A percentile compares a stretch with the other conserved stretches of the same genome.
Evolutionary conservation across 345 rosid species (phyloP).

Genomic region (Cochlearia excelsa): DNA sequence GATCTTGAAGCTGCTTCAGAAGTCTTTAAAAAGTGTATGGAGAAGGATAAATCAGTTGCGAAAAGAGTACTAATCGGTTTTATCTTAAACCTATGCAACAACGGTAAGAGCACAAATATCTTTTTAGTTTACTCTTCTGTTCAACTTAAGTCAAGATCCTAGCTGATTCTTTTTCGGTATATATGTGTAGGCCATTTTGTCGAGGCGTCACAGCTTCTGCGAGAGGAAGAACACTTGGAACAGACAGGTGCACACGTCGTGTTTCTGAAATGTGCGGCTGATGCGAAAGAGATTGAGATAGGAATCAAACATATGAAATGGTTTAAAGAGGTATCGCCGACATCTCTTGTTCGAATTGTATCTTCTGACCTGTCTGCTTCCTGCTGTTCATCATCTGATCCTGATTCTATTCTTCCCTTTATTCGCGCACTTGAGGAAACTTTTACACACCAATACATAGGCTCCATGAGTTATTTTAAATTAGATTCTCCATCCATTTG

Average conservation of each 20-base stretch:
- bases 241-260: conserved; percentile 49
- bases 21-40: conserved; percentile 48
- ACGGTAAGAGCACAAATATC: conserved; percentile 38
- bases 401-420: conserved; percentile 41
- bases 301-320: conserved; percentile 52
- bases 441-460: too few relatives aligned
- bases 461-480: too few relatives aligned
- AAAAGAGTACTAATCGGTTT: conserved; percentile 41
- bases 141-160: conserved; percentile 10
- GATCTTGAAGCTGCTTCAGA: conserved; percentile 54
- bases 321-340: conserved; percentile 45
- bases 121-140: conserved; percentile 1
- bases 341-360: conserved; percentile 41
- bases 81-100: conserved; percentile 51
- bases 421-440: conserved; percentile 21
- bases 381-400: conserved; percentile 43
- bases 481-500: too few relatives aligned
- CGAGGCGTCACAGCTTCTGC: conserved; percentile 49
- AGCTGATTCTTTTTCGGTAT: conserved; percentile 5
- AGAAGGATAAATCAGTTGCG: conserved; percentile 46
- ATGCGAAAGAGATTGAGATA: conserved; percentile 48
- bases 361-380: conserved; percentile 43
- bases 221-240: conserved; percentile 38
- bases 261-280: conserved; percentile 55
- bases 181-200: conserved; percentile 45